A percentile compares a stretch with the other conserved stretches of the same genome.
phyloP scores from a whole-genome alignment of 345 rosid genomes.

The Physaria fendleri region DNA sequence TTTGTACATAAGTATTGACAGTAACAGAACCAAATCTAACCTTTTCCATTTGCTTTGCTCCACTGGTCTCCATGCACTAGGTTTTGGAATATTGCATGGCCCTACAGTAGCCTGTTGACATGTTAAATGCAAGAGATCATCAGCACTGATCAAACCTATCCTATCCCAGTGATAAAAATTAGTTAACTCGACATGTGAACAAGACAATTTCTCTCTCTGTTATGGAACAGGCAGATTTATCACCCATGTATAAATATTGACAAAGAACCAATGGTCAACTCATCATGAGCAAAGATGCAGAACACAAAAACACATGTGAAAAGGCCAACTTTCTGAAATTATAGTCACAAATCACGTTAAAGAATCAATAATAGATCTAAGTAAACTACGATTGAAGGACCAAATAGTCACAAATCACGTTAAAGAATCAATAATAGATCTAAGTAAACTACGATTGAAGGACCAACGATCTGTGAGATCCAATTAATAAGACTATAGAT shows the following conservation, averaged over 20 bases:
- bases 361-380: slow-evolving; percentile 7
- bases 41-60: slow-evolving; percentile 94
- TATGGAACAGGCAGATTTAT: neutral
- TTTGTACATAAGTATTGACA: no score
- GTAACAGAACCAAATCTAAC: slow-evolving; percentile 29
- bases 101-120: slow-evolving; percentile 72
- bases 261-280: neutral
- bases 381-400: neutral
- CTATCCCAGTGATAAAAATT: no score
- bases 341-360: neutral
- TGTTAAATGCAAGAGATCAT: slow-evolving; percentile 19
- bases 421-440: slow-evolving; percentile 6
- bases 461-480: slow-evolving; percentile 6
- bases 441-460: neutral
- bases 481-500: neutral
- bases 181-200: no score
- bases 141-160: slow-evolving; percentile 12
- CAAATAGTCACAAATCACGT: no score
- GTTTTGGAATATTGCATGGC: slow-evolving; percentile 73
- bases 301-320: no score
- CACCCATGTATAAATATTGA: neutral
- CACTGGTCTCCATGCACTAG: slow-evolving; percentile 81
- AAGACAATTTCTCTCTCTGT: neutral
- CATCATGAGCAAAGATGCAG: slow-evolving; percentile 9
- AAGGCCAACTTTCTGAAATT: neutral